Percentiles rank a stretch among this genome's conserved stretches.
Conservation (phyloP, 495 filamentous ascomycete species). For the Lichenothelia convexa region DNA sequence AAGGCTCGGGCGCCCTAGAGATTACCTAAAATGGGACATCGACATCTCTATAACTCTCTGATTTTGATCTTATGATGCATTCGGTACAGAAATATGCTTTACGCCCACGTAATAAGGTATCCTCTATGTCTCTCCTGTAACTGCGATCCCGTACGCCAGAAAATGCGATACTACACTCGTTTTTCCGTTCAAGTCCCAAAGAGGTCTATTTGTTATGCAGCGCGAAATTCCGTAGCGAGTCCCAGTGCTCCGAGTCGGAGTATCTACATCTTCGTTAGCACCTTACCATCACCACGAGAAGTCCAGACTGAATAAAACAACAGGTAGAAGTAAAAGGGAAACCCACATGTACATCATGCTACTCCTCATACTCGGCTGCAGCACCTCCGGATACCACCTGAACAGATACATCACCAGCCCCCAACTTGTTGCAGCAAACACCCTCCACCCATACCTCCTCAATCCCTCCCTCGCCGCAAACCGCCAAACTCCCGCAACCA, state of each 20-base stretch:
- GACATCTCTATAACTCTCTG: too few relatives aligned
- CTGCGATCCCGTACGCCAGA: too few relatives aligned
- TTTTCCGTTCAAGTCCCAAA: background rate
- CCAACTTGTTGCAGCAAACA: constrained; percentile 81
- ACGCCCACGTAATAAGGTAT: too few relatives aligned
- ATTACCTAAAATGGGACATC: too few relatives aligned
- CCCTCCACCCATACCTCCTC: constrained; percentile 61
- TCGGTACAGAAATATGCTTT: too few relatives aligned
- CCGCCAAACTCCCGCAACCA: constrained; percentile 14
- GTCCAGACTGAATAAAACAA: constrained; percentile 3
- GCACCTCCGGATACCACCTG: constrained; percentile 69
- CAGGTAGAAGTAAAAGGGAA: constrained; percentile 2
- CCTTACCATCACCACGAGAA: background rate
- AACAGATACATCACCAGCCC: constrained; percentile 90
- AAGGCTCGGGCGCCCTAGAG: too few relatives aligned
- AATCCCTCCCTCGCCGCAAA: constrained; percentile 26
- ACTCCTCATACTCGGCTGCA: constrained; percentile 77
- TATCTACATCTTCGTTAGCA: constrained; percentile 30
- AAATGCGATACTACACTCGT: background rate
- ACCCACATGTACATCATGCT: constrained; percentile 98
- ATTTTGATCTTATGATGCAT: too few relatives aligned
- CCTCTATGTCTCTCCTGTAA: too few relatives aligned
- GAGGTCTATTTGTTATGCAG: constrained; percentile 66
- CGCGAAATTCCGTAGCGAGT: constrained; percentile 57
- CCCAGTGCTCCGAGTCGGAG: constrained; percentile 63